These are phyloP conservation scores for Paramyrothecium sp. DNA, from an alignment of 2,329 filamentous ascomycete species.

Conservation along the genomic window DNA sequence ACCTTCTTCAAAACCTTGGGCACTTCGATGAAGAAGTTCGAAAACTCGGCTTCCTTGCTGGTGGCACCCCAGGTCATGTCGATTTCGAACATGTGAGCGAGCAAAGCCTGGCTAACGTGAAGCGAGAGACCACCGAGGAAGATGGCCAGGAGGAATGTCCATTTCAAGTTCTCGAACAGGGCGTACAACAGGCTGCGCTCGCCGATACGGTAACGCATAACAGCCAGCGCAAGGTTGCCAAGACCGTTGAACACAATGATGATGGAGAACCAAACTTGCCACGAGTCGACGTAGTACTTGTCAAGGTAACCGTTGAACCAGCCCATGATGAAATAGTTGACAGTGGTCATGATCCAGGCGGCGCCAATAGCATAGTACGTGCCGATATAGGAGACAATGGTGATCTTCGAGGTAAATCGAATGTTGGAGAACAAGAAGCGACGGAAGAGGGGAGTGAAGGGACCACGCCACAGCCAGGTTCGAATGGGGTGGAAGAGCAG, in stretches of 20 bases:
- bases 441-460: slow-evolving; percentile 77
- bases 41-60: slow-evolving; percentile 76
- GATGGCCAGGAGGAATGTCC: slow-evolving; percentile 71
- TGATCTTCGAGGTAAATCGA: slow-evolving; percentile 72
- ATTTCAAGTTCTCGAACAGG: slow-evolving; percentile 67
- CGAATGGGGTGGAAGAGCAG: slow-evolving; percentile 76
- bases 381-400: slow-evolving; percentile 73
- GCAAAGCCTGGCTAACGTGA: slow-evolving; percentile 76
- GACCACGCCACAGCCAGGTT: slow-evolving; percentile 70
- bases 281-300: slow-evolving; percentile 77
- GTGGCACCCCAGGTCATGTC: slow-evolving; percentile 87
- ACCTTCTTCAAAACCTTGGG: slow-evolving; percentile 76
- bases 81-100: slow-evolving; percentile 82
- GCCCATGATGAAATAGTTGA: slow-evolving; percentile 74
- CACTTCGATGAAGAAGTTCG: slow-evolving; percentile 83
- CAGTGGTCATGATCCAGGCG: slow-evolving; percentile 70
- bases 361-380: slow-evolving; percentile 79
- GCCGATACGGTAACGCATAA: slow-evolving; percentile 71
- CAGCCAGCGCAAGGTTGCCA: slow-evolving; percentile 68
- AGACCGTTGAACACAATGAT: slow-evolving; percentile 76
- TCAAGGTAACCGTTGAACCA: slow-evolving; percentile 78
- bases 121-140: slow-evolving; percentile 81
- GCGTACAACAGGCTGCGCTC: slow-evolving; percentile 59
- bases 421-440: slow-evolving; percentile 72
- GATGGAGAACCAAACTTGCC: slow-evolving; percentile 79